Evolutionary conservation across 306 rosid genomes (phyloP).

Genomic region (Cucurbita argyrosperma): DNA sequence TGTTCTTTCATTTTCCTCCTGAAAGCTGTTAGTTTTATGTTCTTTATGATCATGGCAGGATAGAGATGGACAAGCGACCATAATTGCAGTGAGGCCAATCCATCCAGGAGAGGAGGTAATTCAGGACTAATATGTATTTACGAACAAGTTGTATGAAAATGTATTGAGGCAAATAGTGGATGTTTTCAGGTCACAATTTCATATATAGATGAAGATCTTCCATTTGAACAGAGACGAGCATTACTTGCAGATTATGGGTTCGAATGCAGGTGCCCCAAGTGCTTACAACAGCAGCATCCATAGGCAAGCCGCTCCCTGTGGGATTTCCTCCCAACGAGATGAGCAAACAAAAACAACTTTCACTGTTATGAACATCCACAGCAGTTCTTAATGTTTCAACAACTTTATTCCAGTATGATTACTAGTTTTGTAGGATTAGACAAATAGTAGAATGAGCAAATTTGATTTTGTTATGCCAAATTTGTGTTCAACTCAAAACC

Average conservation of each 20-base stretch:
- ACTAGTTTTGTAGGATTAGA: background rate
- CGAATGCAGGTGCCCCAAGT: constrained; percentile 56
- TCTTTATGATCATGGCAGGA: constrained; percentile 36
- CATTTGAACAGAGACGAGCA: constrained; percentile 56
- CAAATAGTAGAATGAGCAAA: background rate
- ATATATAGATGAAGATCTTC: constrained; percentile 77
- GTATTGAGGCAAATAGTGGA: background rate
- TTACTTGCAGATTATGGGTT: constrained; percentile 84
- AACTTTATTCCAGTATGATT: background rate
- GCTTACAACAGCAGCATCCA: constrained; percentile 45
- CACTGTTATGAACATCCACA: background rate
- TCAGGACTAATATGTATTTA: background rate
- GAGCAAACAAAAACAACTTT: background rate
- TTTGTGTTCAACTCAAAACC: background rate
- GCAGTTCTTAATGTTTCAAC: background rate
- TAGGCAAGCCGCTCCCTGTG: constrained; percentile 1
- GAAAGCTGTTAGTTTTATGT: background rate
- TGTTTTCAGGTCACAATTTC: constrained; percentile 72
- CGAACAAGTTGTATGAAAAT: background rate
- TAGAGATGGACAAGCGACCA: constrained; percentile 83
- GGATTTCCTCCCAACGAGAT: background rate
- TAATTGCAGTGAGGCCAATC: constrained; percentile 51
- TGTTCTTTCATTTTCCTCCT: background rate
- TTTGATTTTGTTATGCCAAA: background rate
- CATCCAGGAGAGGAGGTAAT: constrained; percentile 71